Evolutionary conservation across 2,329 filamentous ascomycete genomes (phyloP), one percentile per base, ranked within the genome.

Genomic region (Eutypella sp.): DNA sequence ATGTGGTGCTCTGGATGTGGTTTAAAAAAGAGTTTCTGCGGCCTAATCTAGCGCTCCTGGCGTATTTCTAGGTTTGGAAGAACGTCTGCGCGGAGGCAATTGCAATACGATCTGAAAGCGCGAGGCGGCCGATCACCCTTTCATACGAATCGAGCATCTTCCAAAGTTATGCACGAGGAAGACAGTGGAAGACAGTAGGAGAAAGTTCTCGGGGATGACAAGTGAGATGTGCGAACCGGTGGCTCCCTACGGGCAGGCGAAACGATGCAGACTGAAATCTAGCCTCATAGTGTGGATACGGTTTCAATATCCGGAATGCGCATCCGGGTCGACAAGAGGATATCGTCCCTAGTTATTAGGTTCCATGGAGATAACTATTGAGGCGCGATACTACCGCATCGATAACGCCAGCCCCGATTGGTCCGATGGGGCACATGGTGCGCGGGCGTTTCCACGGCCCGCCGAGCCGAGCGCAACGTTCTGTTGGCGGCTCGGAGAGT

Each of bases 401-500:
- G 31, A 16, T n/a, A 16, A 16, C 38, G 38, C 11, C 20, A 40
- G 37, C 44, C 45, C 36, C 40, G 33, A 56, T 53, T 54, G 51
- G 53, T 33, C 42, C 48, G 43, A 43, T 38, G 34, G 48, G 46
- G 48, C 48, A 50, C 48, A 49, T 51, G 49, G 42, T 50, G 46
- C 33, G 44, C 39, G 46, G n/a, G 55, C 57, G 58, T 58, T 56
- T 55, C 51, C 49, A 29, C 59, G 59, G 59, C 34, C 59, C 59
- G 59, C 52, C 52, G 46, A 51, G 46, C 59, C 59, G 59, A 54
- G 47, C 29, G 33, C 22, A 24, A 23, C 24, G 10, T 6, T 18
- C 10, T 25, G 36, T 42, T 36, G 49, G 33, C 40, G 31, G 24
- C 6, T 51, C 50, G 52, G 52, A 51, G 44, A 51, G 51, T 48